Evolutionary conservation across 2,329 filamentous ascomycete genomes (phyloP).

Genomic region (Dactylellina parvicollis): DNA sequence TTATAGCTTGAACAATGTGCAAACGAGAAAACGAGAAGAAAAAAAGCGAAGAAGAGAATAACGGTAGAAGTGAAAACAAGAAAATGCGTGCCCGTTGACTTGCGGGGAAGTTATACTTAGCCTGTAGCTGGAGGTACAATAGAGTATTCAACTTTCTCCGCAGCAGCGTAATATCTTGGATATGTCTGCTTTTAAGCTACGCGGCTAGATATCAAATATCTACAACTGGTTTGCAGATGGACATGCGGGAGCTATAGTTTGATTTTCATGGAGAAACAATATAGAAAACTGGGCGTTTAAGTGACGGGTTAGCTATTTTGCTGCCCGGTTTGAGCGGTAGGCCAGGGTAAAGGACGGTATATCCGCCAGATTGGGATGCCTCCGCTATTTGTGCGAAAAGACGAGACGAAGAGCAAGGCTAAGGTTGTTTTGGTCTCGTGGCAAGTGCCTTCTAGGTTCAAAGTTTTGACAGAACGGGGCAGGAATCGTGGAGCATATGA

Average conservation of each 20-base stretch:
- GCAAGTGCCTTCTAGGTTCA: conserved; percentile 44
- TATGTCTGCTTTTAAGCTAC: conserved; percentile 47
- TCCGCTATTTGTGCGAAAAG: conserved; percentile 38
- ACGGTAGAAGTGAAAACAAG: conserved; percentile 22
- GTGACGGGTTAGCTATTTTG: conserved; percentile 48
- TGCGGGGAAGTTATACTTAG: conserved; percentile 54
- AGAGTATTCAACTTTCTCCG: conserved; percentile 28
- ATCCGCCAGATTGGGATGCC: conserved; percentile 41
- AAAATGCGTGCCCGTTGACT: conserved; percentile 28
- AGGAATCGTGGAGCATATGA: conserved; percentile 52
- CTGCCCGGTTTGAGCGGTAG: conserved; percentile 38
- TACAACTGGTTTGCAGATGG: conserved; percentile 48
- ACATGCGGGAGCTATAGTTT: conserved; percentile 49
- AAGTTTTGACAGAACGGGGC: conserved; percentile 19
- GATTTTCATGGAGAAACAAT: conserved; percentile 38
- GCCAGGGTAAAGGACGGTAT: conserved; percentile 40
- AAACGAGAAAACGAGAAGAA: conserved; percentile 1
- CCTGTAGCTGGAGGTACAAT: conserved; percentile 38
- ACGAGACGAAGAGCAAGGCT: conserved; percentile 48
- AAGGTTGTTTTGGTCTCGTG: conserved; percentile 33
- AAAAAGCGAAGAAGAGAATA: conserved; percentile 13
- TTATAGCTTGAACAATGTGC: conserved; percentile 21
- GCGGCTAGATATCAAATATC: conserved; percentile 51
- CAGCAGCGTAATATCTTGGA: conserved; percentile 39
- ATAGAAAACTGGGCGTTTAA: conserved; percentile 40